These are phyloP conservation scores for Agapanthus africanus DNA, from an alignment of 106 monocot genomes.

Conservation along the genomic window DNA sequence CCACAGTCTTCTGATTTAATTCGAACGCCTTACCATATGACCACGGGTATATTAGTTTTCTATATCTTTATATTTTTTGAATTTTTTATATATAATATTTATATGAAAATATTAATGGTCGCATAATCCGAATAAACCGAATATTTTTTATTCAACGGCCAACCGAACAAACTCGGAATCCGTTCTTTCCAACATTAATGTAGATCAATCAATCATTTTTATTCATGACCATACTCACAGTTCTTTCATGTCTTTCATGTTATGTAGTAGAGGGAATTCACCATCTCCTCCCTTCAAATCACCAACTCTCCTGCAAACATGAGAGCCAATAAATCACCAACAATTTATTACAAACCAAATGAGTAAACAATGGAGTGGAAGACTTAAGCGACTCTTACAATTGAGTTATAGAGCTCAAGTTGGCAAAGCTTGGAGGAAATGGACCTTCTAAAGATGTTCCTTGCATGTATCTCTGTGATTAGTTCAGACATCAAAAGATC, in stretches of 20 bases:
- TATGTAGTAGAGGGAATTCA: conserved; percentile 38
- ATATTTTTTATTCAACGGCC: no score
- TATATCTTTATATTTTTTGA: no score
- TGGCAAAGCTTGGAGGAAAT: conserved; percentile 34
- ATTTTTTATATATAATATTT: no score
- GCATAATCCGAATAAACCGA: no score
- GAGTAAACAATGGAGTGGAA: not conserved
- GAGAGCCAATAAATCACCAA: not conserved
- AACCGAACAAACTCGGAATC: no score
- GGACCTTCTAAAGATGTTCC: conserved; percentile 57
- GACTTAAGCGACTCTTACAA: conserved; percentile 19
- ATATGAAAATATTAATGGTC: no score
- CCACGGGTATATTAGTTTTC: no score
- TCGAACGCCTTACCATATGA: no score
- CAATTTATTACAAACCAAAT: not conserved
- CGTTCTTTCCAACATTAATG: no score
- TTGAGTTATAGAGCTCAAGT: conserved; percentile 19
- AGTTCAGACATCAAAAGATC: not conserved
- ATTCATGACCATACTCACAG: conserved; percentile 21
- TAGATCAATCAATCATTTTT: not conserved
- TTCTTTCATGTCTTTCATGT: conserved; percentile 21
- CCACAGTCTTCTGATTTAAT: no score
- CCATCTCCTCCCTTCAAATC: conserved; percentile 34
- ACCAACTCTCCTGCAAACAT: conserved; percentile 28
- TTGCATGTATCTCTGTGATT: conserved; percentile 38